These are phyloP conservation scores for Colletotrichum melonis DNA, from an alignment of 2,329 filamentous ascomycete species.

Conservation along the genomic window DNA sequence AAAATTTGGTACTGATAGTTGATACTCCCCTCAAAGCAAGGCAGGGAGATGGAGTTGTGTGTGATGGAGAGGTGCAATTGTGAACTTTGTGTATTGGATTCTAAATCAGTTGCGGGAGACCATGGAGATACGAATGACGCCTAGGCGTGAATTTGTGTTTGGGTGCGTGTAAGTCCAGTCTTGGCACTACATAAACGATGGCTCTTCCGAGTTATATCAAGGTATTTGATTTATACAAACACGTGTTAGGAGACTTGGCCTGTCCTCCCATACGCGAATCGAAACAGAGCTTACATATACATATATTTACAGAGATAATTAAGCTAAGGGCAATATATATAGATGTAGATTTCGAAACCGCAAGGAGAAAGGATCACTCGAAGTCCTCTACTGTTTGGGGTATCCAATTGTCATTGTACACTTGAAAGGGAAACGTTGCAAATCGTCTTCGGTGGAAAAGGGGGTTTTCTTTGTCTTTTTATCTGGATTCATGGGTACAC, in stretches of 20 bases:
- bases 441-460: background rate
- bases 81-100: too few species aligned
- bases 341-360: background rate
- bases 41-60: too few species aligned
- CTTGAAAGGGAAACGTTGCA: conserved; percentile 2
- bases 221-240: background rate
- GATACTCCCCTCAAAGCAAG: too few species aligned
- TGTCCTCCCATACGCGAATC: background rate
- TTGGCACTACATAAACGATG: background rate
- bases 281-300: background rate
- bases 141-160: conserved; percentile 1
- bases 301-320: background rate
- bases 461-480: background rate
- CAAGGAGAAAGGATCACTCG: background rate
- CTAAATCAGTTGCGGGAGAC: too few species aligned
- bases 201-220: background rate
- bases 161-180: too few species aligned
- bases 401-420: background rate
- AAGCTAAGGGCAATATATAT: background rate
- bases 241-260: background rate
- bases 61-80: too few species aligned
- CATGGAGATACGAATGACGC: too few species aligned
- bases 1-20: too few species aligned
- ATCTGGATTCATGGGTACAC: conserved; percentile 2
- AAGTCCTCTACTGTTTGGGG: background rate